Evolutionary conservation across 306 rosid species (phyloP), one percentile per base, ranked within the genome.

Genomic region (Malus sylvestris): DNA sequence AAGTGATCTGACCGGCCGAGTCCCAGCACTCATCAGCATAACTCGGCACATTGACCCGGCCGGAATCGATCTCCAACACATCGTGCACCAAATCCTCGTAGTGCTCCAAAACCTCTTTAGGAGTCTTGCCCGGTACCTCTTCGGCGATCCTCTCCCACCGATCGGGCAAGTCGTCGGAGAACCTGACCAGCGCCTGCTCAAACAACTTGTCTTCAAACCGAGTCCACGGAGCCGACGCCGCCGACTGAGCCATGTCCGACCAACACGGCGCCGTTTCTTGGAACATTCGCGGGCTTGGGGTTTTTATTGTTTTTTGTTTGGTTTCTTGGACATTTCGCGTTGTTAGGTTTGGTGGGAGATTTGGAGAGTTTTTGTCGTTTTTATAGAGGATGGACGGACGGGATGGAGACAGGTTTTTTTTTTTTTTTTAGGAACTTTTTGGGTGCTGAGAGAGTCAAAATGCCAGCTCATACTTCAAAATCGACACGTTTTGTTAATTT

Each of bases 71-170:
- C 70, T 86, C 93, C 6, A 32, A 6, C 1, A 96, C 85, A 44
- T 96, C 99, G 64, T 88, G 93, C 12, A 96, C 80, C 76, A 96
- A 71, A 19, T 79, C 88, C 2, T 86, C 86, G 32, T 89, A 96
- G 85, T 90, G 97, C 10, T 86, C 82, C 82, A 53, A 74, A 2
- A 96, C 87, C 51, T 88, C 92, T 42, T 10, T 70, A 32, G 83
- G 61, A 10, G 89, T 84, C 90, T 76, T 88, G 0, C 98, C 97
- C 0, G 98, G 98, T 2, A 96, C 83, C 2, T 22, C 73, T 5
- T 69, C 86, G 20, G 99, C 96, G 53, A 96, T 82, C 83, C 38
- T 84, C 45, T 83, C 88, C 97, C 97, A 96, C 5, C 98, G 88
- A 73, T 93, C 83, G 1, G 90, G 90, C 29, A 20, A 9, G 27